A percentile compares a stretch with the other conserved stretches of the same genome.
Evolutionary conservation across 345 rosid species (phyloP).

Genomic region (Erodium maritimum): DNA sequence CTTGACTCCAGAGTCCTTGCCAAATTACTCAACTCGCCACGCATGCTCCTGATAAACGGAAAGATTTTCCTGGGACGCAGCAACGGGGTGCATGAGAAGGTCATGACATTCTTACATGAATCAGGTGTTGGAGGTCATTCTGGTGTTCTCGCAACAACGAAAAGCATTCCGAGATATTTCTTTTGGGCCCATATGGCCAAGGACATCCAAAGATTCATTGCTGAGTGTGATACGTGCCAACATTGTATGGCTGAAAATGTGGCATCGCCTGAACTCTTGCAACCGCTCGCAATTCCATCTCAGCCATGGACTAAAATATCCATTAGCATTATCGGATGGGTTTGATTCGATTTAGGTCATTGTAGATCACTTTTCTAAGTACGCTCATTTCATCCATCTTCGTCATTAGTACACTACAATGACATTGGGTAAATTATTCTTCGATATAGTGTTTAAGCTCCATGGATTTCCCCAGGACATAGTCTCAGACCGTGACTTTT

Average conservation of each 20-base stretch:
- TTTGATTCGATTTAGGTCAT: background rate
- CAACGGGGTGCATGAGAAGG: no score
- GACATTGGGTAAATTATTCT: background rate
- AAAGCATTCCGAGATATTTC: background rate
- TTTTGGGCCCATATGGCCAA: background rate
- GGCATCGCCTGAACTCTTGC: background rate
- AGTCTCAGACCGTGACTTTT: background rate
- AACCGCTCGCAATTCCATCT: background rate
- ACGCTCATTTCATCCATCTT: background rate
- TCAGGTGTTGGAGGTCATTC: no score
- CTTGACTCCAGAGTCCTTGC: no score
- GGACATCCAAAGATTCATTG: background rate
- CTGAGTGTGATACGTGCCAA: background rate
- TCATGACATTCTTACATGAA: no score
- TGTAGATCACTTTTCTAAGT: background rate
- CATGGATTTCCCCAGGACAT: background rate
- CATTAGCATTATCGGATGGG: background rate
- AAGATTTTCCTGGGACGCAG: no score
- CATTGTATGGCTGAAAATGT: background rate
- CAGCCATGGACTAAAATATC: background rate
- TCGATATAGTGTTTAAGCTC: background rate
- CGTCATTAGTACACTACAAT: background rate
- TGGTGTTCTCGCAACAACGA: background rate
- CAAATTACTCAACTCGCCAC: no score
- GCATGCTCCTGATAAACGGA: no score